Conservation (phyloP, 805 yeast genomes). For the Danielia reshetovae region DNA sequence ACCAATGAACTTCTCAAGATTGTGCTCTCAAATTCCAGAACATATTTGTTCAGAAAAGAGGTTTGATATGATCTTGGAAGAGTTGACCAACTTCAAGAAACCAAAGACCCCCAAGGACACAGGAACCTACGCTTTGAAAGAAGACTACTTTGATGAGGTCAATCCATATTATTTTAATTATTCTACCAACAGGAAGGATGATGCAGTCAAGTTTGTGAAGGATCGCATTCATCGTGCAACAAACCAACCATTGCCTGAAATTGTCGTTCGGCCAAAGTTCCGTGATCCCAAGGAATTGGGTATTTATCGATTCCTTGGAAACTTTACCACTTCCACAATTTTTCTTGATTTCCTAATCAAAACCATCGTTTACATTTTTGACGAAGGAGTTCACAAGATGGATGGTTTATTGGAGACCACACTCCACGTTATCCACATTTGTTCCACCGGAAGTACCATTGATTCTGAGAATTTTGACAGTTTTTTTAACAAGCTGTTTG, state of each 20-base stretch:
- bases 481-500: conserved; percentile 27
- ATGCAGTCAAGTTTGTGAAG: conserved; percentile 65
- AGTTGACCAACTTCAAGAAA: conserved; percentile 29
- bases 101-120: conserved; percentile 34
- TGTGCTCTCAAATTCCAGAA: conserved; percentile 70
- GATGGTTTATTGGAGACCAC: conserved; percentile 59
- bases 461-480: conserved; percentile 27
- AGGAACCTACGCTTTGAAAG: conserved; percentile 36
- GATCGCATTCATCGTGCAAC: conserved; percentile 41
- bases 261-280: conserved; percentile 55
- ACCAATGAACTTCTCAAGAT: conserved; percentile 65
- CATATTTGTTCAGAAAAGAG: conserved; percentile 66
- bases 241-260: conserved; percentile 38
- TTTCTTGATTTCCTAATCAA: conserved; percentile 52
- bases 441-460: conserved; percentile 30
- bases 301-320: conserved; percentile 42
- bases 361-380: conserved; percentile 39
- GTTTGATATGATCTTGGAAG: conserved; percentile 52
- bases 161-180: conserved; percentile 78
- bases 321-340: conserved; percentile 49
- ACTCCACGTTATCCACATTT: conserved; percentile 68
- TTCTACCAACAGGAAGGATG: conserved; percentile 75
- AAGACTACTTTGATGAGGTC: conserved; percentile 28
- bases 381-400: conserved; percentile 33
- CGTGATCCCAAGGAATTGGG: conserved; percentile 30